Evolutionary conservation across 768 basidiomycete species (phyloP).

Genomic region (Termitomyces sp.): DNA sequence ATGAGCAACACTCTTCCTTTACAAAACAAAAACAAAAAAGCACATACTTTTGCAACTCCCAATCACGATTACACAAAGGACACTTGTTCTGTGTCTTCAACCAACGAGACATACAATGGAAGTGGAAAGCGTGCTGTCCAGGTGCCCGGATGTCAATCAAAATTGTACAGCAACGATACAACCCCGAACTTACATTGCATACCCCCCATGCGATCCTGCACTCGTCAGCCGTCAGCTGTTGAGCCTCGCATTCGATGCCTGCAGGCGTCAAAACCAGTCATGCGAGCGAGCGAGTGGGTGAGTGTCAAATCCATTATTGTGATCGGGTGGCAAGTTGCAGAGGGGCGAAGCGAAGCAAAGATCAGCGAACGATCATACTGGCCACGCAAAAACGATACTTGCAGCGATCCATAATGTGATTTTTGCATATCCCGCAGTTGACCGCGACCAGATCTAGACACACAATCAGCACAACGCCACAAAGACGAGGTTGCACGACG

Average conservation of each 20-base stretch:
- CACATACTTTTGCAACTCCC: conserved; percentile 95
- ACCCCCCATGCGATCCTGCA: conserved; percentile 99
- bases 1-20: not conserved
- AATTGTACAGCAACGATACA: too few species aligned
- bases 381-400: conserved; percentile 23
- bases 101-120: conserved; percentile 99
- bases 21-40: not conserved
- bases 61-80: conserved; percentile 92
- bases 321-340: not conserved
- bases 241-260: conserved; percentile 99
- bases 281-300: too few species aligned
- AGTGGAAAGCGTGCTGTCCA: conserved; percentile 99
- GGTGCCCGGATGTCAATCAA: too few species aligned
- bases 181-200: conserved; percentile 76
- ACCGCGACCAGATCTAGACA: conserved; percentile 91
- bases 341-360: not conserved
- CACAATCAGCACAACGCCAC: not conserved
- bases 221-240: conserved; percentile 95
- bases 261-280: conserved; percentile 1
- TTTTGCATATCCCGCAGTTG: conserved; percentile 99
- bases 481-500: not conserved
- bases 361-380: not conserved
- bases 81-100: conserved; percentile 96
- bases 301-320: not conserved
- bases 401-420: conserved; percentile 99